Evolutionary conservation across 2,329 filamentous ascomycete species (phyloP), one percentile per base, ranked within the genome.

Genomic region (Chrysoporthe austroafricana): DNA sequence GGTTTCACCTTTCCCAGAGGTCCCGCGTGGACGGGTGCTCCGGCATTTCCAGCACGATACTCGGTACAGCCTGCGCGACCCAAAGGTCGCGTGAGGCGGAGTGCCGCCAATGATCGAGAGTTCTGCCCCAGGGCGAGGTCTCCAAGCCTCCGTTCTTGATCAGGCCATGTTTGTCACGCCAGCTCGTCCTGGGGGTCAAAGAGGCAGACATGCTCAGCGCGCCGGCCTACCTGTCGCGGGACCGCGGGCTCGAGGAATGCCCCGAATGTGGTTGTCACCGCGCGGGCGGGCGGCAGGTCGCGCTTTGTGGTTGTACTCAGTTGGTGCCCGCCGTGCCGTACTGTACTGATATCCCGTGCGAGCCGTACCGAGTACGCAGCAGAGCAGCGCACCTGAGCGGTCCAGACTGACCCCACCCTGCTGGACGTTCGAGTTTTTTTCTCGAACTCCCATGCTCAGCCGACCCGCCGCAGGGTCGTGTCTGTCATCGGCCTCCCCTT

Each of bases 1-100:
- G 39, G 65, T 69, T 67, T 69, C 68, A 69, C 58, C 57, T 65
- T 62, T 18, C n/a, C 26, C 57, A n/a, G 58, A 69, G 34, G 50
- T n/a, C 18, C 64, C 46, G 63, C 63, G 59, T 63, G 54, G 57
- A 56, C 32, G 63, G 13, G 34, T 42, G 52, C 36, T 59, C 39
- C 18, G 48, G n/a, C 58, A 39, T 36, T 57, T 9, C 34, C 11
- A 16, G 44, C 44, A 46, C 13, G 44, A 7, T 46, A 16, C 44
- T 14, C 44, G 14, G 13, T 46, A 8, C 11, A 46, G 18, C 11
- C 44, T 46, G 44, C 14, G 44, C 42, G 44, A 11, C 14, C 13
- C n/a, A 13, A 11, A 9, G 62, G 26, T 8, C 21, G n/a, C n/a
- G 21, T 26, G 26, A 34, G 43, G 44, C 6, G 36, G 36, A 9